phyloP scores from a whole-genome alignment of 2,329 filamentous ascomycete species.

The Botryotinia calthae region DNA sequence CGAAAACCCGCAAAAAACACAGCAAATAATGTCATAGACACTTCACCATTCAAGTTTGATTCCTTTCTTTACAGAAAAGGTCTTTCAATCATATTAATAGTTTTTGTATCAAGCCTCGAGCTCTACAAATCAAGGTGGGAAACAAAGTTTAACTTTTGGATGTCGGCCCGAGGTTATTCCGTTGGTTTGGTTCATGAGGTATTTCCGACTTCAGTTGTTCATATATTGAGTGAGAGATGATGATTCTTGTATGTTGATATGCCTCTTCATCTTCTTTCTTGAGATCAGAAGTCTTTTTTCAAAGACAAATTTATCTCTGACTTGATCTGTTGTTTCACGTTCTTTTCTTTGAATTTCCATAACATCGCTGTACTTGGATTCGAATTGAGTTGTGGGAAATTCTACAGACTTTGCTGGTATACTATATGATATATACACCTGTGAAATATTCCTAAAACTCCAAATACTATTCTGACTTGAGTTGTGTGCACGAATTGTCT shows the following conservation, averaged over 20 bases:
- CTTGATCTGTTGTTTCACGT: not conserved
- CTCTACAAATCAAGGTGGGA: not conserved
- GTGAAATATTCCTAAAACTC: accelerated
- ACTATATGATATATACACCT: not conserved
- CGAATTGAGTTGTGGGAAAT: not conserved
- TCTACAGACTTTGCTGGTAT: not conserved
- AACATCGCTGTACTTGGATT: not conserved
- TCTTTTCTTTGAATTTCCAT: not conserved
- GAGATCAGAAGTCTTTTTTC: accelerated
- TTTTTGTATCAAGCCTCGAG: not conserved
- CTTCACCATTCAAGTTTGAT: not conserved
- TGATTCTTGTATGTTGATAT: not conserved
- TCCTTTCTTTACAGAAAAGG: not conserved
- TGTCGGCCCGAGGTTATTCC: not conserved
- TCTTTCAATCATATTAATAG: not conserved
- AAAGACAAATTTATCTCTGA: not conserved
- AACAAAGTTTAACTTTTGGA: not conserved
- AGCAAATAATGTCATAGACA: not conserved
- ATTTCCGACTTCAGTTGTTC: not conserved
- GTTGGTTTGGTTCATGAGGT: not conserved
- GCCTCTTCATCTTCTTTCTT: not conserved
- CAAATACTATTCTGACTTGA: not conserved
- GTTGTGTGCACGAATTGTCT: not conserved
- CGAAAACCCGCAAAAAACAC: not conserved
- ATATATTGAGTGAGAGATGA: not conserved